These are phyloP conservation scores for Neurospora intermedia DNA, from an alignment of 495 filamentous ascomycete species.

Conservation along the genomic window DNA sequence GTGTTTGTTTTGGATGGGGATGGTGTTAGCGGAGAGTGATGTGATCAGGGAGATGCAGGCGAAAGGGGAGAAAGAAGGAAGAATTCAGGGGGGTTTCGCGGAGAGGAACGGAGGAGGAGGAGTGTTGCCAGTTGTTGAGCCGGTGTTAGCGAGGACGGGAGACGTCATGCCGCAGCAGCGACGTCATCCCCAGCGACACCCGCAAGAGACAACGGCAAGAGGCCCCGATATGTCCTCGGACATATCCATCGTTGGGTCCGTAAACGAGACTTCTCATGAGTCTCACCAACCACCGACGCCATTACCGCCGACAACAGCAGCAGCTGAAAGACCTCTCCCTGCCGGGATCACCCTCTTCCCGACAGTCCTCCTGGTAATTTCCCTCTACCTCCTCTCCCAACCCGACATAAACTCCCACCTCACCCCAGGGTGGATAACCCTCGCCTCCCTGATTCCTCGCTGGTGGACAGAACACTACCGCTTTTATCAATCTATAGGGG, in stretches of 20 bases:
- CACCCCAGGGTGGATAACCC: constrained; percentile 30
- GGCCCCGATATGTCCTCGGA: background rate
- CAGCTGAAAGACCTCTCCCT: background rate
- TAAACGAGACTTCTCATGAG: background rate
- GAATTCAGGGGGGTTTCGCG: background rate
- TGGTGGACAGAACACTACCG: constrained; percentile 33
- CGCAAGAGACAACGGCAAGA: background rate
- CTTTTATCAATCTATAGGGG: constrained; percentile 31
- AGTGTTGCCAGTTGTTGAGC: constrained; percentile 7
- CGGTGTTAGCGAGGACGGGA: background rate
- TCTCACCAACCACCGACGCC: background rate
- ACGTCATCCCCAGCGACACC: background rate
- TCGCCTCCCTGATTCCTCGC: constrained; percentile 26
- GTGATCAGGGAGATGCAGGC: constrained; percentile 18
- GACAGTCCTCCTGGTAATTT: background rate
- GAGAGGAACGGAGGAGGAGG: background rate
- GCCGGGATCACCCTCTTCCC: background rate
- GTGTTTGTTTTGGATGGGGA: constrained; percentile 30
- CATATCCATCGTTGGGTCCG: background rate
- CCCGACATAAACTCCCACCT: constrained; percentile 27
- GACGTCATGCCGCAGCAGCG: background rate
- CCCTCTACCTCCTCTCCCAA: constrained; percentile 31
- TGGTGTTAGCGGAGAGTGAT: constrained; percentile 31
- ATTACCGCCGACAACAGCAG: constrained; percentile 6
- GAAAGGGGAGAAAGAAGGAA: background rate